Percentiles rank a stretch among this genome's conserved stretches.
These are phyloP conservation scores for Solanum okadae DNA, from an alignment of 257 asterid species.

Conservation along the genomic window DNA sequence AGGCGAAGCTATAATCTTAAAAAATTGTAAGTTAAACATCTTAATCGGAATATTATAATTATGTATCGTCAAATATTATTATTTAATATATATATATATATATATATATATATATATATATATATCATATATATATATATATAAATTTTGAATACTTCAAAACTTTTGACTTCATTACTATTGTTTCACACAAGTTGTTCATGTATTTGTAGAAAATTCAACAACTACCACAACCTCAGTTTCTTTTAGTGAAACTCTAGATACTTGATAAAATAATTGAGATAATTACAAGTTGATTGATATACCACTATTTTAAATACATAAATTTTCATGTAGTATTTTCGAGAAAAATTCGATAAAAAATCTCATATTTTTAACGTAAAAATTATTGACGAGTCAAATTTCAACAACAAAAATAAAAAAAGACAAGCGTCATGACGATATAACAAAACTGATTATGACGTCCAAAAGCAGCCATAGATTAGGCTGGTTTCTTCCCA, in stretches of 20 bases:
- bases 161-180: not conserved
- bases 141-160: not conserved
- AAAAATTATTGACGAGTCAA: not conserved
- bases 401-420: not conserved
- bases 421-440: not conserved
- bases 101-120: not conserved
- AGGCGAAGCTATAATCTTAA: not conserved
- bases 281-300: not conserved
- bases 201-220: not conserved
- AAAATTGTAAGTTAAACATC: not conserved
- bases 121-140: not conserved
- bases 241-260: not conserved
- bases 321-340: no score
- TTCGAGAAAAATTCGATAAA: accelerated
- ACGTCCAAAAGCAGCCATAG: not conserved
- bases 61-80: not conserved
- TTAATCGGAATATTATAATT: not conserved
- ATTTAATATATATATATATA: not conserved
- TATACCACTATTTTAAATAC: no score
- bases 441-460: not conserved
- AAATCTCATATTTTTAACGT: not conserved
- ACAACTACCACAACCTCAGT: not conserved
- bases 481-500: not conserved
- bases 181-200: no score
- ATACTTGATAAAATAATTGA: not conserved